Evolutionary conservation across 2,329 filamentous ascomycete species (phyloP).

Genomic region (Talaromyces sp.): DNA sequence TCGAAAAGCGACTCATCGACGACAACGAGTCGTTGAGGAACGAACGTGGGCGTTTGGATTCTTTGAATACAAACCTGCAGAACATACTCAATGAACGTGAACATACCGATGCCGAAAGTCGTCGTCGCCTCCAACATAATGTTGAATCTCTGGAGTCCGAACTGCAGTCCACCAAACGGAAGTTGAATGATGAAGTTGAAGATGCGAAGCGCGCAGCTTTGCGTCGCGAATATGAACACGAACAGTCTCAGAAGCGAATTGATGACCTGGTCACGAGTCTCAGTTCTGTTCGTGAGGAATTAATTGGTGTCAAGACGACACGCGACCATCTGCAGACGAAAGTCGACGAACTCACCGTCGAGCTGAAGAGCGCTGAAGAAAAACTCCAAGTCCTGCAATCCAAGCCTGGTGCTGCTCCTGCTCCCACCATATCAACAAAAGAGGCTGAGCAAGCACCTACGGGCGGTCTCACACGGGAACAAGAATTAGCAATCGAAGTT

Average conservation of each 20-base stretch:
- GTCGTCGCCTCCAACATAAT: conserved; percentile 71
- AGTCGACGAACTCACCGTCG: conserved; percentile 82
- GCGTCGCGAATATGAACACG: conserved; percentile 83
- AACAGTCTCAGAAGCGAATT: conserved; percentile 83
- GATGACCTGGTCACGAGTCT: conserved; percentile 82
- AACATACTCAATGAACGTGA: conserved; percentile 89
- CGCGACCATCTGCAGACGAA: conserved; percentile 83
- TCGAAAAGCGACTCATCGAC: conserved; percentile 79
- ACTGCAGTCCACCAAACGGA: conserved; percentile 70
- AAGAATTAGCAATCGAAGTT: conserved; percentile 78
- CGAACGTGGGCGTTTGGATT: conserved; percentile 78
- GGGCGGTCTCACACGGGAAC: conserved; percentile 58
- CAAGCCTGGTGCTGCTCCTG: conserved; percentile 62
- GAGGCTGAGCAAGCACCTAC: conserved; percentile 31
- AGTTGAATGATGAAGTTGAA: conserved; percentile 74
- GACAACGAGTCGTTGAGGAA: conserved; percentile 81
- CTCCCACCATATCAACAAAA: conserved; percentile 34
- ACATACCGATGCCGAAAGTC: conserved; percentile 71
- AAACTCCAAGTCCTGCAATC: conserved; percentile 75
- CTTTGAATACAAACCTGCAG: conserved; percentile 76
- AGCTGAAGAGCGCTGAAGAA: conserved; percentile 85
- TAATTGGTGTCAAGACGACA: conserved; percentile 78
- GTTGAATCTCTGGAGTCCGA: conserved; percentile 77
- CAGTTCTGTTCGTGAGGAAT: conserved; percentile 75
- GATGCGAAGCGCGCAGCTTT: conserved; percentile 76